Conservation (phyloP, 1,139 yeast species). For the Geotrichum fermentans region DNA sequence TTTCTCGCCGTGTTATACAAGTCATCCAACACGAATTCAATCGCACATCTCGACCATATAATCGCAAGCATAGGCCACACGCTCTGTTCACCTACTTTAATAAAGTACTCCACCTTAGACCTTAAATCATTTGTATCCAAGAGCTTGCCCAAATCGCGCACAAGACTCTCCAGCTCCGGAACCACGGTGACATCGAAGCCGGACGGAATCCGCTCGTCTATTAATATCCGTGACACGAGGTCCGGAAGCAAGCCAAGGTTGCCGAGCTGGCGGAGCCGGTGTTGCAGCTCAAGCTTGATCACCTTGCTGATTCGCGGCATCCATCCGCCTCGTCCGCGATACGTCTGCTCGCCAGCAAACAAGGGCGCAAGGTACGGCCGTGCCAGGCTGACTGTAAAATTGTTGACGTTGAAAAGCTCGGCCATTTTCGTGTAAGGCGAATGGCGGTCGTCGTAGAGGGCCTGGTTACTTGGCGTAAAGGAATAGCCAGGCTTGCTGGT, state of each 20-base stretch:
- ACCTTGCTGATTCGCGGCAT: conserved; percentile 45
- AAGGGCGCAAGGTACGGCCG: conserved; percentile 91
- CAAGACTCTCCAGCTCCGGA: conserved; percentile 67
- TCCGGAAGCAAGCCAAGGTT: conserved; percentile 71
- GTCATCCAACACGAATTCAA: conserved; percentile 84
- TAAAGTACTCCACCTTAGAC: conserved; percentile 78
- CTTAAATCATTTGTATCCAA: conserved; percentile 64
- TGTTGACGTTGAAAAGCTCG: conserved; percentile 89
- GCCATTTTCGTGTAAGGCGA: conserved; percentile 85
- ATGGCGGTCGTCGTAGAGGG: conserved; percentile 38
- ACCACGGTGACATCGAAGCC: conserved; percentile 83
- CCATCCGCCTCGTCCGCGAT: conserved; percentile 48
- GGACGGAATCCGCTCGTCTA: conserved; percentile 83
- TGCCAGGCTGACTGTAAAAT: conserved; percentile 82
- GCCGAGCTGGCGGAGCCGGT: conserved; percentile 74
- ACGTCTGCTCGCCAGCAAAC: conserved; percentile 75
- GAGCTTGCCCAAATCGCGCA: conserved; percentile 63
- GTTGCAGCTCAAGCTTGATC: conserved; percentile 66
- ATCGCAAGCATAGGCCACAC: conserved; percentile 91
- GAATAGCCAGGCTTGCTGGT: conserved; percentile 18
- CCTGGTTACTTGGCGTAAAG: conserved; percentile 42
- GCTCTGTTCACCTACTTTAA: conserved; percentile 82
- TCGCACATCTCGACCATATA: conserved; percentile 81
- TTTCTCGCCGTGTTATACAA: conserved; percentile 49
- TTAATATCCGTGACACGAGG: conserved; percentile 66